Evolutionary conservation across 352 stramenopile species (phyloP).

Genomic region (Phytopythium delawarense): DNA sequence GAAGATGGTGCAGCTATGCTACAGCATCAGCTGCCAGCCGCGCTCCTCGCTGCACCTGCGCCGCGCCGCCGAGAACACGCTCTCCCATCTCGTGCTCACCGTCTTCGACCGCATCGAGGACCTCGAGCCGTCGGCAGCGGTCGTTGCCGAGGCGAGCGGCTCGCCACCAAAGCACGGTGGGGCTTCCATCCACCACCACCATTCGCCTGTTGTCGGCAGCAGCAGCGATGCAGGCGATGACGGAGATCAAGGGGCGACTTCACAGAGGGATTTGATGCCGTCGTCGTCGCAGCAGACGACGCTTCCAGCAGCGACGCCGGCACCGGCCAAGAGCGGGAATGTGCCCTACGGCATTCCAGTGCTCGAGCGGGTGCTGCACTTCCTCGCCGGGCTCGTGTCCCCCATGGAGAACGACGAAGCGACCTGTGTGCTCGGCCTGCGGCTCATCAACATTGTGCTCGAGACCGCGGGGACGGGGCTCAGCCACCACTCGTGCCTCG

Average conservation of each 20-base stretch:
- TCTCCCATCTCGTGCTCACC: slow-evolving; percentile 96
- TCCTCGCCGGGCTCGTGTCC: slow-evolving; percentile 92
- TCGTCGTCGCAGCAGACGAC: not conserved
- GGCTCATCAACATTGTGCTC: slow-evolving; percentile 97
- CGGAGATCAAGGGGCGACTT: not conserved
- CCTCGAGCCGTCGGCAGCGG: slow-evolving; percentile 32
- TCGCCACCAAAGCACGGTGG: not conserved
- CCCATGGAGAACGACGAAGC: slow-evolving; percentile 87
- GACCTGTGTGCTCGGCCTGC: slow-evolving; percentile 89
- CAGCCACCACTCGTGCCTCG: slow-evolving; percentile 63
- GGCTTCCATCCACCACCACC: not conserved
- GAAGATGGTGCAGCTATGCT: slow-evolving; percentile 96
- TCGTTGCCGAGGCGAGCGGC: not conserved
- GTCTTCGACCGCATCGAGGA: slow-evolving; percentile 92
- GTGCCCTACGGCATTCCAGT: slow-evolving; percentile 82
- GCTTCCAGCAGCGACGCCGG: not conserved
- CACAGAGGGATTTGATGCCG: not conserved
- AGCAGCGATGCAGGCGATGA: not conserved
- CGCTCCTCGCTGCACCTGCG: slow-evolving; percentile 89
- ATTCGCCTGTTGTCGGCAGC: not conserved
- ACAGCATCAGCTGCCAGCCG: slow-evolving; percentile 92
- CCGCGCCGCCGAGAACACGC: slow-evolving; percentile 93
- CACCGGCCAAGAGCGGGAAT: slow-evolving; percentile 1
- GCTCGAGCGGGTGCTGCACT: slow-evolving; percentile 92
- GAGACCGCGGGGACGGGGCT: slow-evolving; percentile 91